Evolutionary conservation across 768 basidiomycete species (phyloP).

Genomic region (Boletellus ananas): DNA sequence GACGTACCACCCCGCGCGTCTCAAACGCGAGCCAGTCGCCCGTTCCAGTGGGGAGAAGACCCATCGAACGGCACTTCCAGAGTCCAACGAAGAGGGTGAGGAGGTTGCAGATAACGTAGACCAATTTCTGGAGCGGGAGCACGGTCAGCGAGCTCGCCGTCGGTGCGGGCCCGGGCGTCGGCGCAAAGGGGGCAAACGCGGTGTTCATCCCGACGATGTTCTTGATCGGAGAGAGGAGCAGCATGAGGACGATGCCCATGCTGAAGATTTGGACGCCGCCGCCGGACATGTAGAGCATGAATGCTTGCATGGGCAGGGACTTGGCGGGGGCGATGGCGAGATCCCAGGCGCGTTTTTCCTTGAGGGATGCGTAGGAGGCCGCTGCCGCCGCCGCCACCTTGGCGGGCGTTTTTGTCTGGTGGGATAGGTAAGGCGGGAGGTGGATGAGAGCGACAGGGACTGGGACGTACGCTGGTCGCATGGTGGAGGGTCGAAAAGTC

Average conservation of each 20-base stretch:
- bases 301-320: slow-evolving; percentile 91
- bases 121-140: slow-evolving; percentile 65
- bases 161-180: slow-evolving; percentile 23
- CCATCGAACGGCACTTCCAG: slow-evolving; percentile 94
- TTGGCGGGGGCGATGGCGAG: slow-evolving; percentile 83
- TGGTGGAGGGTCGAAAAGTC: slow-evolving; percentile 52
- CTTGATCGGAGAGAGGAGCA: slow-evolving; percentile 82
- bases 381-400: slow-evolving; percentile 35
- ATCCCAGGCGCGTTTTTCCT: slow-evolving; percentile 82
- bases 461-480: slow-evolving; percentile 24
- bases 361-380: slow-evolving; percentile 60
- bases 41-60: slow-evolving; percentile 82
- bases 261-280: slow-evolving; percentile 95
- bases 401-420: slow-evolving; percentile 41
- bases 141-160: slow-evolving; percentile 30
- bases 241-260: slow-evolving; percentile 94
- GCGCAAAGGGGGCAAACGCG: slow-evolving; percentile 70
- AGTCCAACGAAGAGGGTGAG: slow-evolving; percentile 79
- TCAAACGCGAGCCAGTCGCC: slow-evolving; percentile 97
- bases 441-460: neutral
- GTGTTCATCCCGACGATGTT: slow-evolving; percentile 75
- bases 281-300: slow-evolving; percentile 99
- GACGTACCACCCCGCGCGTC: slow-evolving; percentile 58
- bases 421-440: neutral
- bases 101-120: slow-evolving; percentile 69